Evolutionary conservation across 352 stramenopile genomes (phyloP), one percentile per base, ranked within the genome.

Genomic region (Globisporangium cederbergense): DNA sequence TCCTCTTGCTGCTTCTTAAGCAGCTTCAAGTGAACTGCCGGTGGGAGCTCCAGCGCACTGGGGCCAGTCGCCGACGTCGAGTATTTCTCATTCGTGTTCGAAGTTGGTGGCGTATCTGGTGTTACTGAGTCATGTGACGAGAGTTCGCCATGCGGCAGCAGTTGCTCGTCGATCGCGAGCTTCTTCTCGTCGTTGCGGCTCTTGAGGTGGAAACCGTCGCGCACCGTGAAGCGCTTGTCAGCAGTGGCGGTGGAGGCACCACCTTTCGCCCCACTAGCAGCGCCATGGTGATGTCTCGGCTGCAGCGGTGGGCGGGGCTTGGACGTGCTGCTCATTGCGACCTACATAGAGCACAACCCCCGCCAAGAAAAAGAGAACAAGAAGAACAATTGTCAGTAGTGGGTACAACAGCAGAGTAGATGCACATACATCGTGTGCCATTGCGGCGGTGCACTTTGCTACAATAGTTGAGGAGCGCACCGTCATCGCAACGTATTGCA

Each of bases 201-300:
- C 53, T 83, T 87, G 9, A 91, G 56, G 66, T 91, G 83, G 64
- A 91, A 91, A 16, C 83, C 83, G 54, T 91, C 83, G 14, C 83
- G 83, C 13, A 90, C 73, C 0, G 78, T 79, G 56, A 90, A 90
- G 28, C 71, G 73, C 52, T 85, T 87, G n/a, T 62, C 67, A 3
- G 14, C n/a, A 1, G 28, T 28, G 30, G 43, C 5, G 0, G 25
- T 14, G 9, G 38, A 16, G 38, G 25, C 25, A 28, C 25, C 28
- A 13, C 45, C 13, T 58, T 58, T 58, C 18, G 18, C 4, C 28
- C 16, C 28, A 25, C 25, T 28, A 28, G 25, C 25, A 28, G 16
- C 16, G 30, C 30, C 28, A n/a, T 18, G 7, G 10, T 22, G 36
- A 13, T 28, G 55, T 38, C 49, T 61, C 13, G 45, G 25, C 4